Base-by-base conservation (phyloP, 1,284 basidiomycete species). In the Inonotus hispidus region DNA sequence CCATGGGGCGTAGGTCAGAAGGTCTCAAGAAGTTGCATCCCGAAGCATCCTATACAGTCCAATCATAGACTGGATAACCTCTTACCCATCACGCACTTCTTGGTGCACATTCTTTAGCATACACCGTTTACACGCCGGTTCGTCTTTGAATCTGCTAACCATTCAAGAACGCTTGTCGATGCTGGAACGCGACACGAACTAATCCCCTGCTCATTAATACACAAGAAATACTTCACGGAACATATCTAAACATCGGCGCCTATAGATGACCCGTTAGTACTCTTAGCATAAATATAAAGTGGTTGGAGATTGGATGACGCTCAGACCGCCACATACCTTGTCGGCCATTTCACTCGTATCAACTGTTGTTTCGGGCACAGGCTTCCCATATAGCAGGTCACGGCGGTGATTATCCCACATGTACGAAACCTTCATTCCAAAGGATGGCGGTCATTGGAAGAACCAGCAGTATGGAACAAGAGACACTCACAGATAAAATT, bases 271-370 rank as follows among this genome's bases (percentile, higher is more conserved):
- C 11, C 7, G 11, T 43, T 21, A 43, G 41, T n/a, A n/a, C n/a
- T n/a, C 16, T n/a, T 43, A 43, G 10, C 2, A n/a, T 19, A 16
- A 43, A 43, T 13, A 4, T 2, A 39, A 4, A 16, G 38, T 3
- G 4, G n/a, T 13, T 11, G 0, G 38, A 39, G 10, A 23, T 60
- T 21, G 1, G 41, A 29, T 8, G 8, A 32, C 2, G 21, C 27
- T 49, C n/a, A n/a, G n/a, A n/a, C n/a, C n/a, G 8, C 7, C 1
- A 68, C 77, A 47, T 58, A 86, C 86, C 74, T 83, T 78, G 67
- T 90, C 87, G 3, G 87, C 88, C 14, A 88, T 70, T 65, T 85
- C 81, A 19, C 79, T 76, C 1, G 85, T 89, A 65, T 90, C 83
- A 14, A 90, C 84, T 8, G 74, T 77, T 2, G 75, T 76, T 60